Evolutionary conservation across 495 filamentous ascomycete genomes (phyloP).

Genomic region (Penicillium paradoxum): DNA sequence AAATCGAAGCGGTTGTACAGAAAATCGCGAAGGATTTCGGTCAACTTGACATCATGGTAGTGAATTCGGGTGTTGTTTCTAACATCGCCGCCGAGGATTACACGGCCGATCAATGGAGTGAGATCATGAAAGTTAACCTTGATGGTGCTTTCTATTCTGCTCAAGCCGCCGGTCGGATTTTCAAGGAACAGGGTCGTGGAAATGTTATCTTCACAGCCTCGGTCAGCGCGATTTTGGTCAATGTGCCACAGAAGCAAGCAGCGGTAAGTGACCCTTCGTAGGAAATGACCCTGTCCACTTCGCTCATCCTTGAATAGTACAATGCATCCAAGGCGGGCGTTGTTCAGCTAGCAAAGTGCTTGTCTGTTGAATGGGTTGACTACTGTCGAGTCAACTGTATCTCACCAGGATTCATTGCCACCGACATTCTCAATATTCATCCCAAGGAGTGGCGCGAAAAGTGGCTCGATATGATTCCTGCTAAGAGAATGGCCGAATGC

Average conservation of each 20-base stretch:
- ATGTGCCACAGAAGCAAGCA: conserved; percentile 43
- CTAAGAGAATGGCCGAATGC: conserved; percentile 23
- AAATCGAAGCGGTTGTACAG: conserved; percentile 52
- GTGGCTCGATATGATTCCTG: conserved; percentile 29
- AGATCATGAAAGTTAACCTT: conserved; percentile 45
- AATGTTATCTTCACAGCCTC: conserved; percentile 42
- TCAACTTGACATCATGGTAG: conserved; percentile 70
- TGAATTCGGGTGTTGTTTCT: conserved; percentile 65
- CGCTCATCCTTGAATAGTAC: conserved; percentile 18
- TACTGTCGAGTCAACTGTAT: conserved; percentile 41
- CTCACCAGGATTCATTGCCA: conserved; percentile 43
- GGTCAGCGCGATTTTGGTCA: conserved; percentile 41
- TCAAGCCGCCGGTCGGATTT: conserved; percentile 38
- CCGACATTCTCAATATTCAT: conserved; percentile 27
- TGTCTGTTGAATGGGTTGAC: conserved; percentile 38
- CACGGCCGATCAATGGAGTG: conserved; percentile 27
- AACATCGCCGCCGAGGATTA: conserved; percentile 34
- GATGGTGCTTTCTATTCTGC: conserved; percentile 46
- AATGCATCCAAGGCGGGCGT: conserved; percentile 39
- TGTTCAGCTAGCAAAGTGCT: conserved; percentile 32
- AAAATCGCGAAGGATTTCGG: conserved; percentile 59
- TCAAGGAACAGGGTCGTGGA: conserved; percentile 36
- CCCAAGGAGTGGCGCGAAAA: conserved; percentile 22
- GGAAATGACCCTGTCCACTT: background rate
- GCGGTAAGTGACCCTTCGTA: conserved; percentile 13